Evolutionary conservation across 2,329 filamentous ascomycete genomes (phyloP), one percentile per base, ranked within the genome.

Genomic region (Rachicladosporium sp.): DNA sequence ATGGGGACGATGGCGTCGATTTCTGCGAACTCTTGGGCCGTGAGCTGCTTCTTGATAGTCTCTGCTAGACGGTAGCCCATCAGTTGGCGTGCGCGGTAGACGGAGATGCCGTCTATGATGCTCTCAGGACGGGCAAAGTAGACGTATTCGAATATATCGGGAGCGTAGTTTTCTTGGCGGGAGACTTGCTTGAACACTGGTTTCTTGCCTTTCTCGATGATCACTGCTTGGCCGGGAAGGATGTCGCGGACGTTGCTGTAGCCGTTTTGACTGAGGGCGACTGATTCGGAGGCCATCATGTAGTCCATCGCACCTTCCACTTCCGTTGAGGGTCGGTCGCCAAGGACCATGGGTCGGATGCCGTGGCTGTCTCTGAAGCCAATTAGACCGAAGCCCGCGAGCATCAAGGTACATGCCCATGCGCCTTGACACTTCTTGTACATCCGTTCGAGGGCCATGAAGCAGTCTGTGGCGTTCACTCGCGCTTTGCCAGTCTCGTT

Each of bases 231-330:
- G 13, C 88, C 87, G 0, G 87, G 86, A 39, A 80, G 64, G 47
- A 94, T 82, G 54, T 94, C 82, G 31, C 71, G 63, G 50, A 93
- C 80, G 54, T 86, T 70, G 29, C 62, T 68, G 65, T 91, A 93
- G 10, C 85, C 85, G 35, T 89, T 78, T 58, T 93, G 85, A 34
- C 74, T 74, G 35, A 94, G 67, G 6, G 86, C 87, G 36, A 94
- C 78, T 6, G 82, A 89, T 62, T 94, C 87, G 0, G 86, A 93
- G 1, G 86, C 85, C 68, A 94, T 76, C 73, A 94, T 86, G 66
- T 93, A 94, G 61, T 94, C 87, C 44, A 30, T 74, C 29, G 74
- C 70, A 31, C 76, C 80, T 10, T 68, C 61, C 23, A 54, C 44
- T 11, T 55, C 49, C 6, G 42, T 12, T 2, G 56, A 54, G 1